Evolutionary conservation across 495 filamentous ascomycete species (phyloP).

Genomic region (Penicillium argentinense): DNA sequence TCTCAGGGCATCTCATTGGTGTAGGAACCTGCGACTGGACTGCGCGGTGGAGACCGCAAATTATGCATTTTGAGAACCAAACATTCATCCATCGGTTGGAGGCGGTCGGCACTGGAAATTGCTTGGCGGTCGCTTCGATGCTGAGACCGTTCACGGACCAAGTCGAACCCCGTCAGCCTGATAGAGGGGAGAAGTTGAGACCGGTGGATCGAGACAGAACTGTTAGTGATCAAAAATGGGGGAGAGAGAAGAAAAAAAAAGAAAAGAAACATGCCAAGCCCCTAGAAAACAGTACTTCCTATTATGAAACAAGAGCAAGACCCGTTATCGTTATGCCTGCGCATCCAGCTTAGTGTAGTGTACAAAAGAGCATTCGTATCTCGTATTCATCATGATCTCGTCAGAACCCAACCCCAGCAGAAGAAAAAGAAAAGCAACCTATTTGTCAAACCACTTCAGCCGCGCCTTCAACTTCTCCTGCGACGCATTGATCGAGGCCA

Average conservation of each 20-base stretch:
- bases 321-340: too few relatives aligned
- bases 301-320: too few relatives aligned
- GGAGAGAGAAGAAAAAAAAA: too few relatives aligned
- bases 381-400: slow-evolving; percentile 4
- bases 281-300: too few relatives aligned
- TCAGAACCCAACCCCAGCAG: neutral
- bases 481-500: slow-evolving; percentile 14
- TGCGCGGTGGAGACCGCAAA: slow-evolving; percentile 3
- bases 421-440: slow-evolving; percentile 4
- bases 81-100: neutral
- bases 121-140: neutral
- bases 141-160: too few relatives aligned
- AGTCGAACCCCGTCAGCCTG: too few relatives aligned
- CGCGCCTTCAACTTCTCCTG: slow-evolving; percentile 14
- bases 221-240: too few relatives aligned
- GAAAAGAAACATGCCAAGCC: too few relatives aligned
- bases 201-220: too few relatives aligned
- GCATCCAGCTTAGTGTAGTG: too few relatives aligned
- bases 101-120: neutral
- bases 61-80: neutral
- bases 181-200: too few relatives aligned
- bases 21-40: too few relatives aligned
- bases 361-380: neutral
- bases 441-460: slow-evolving; percentile 12
- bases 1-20: slow-evolving; percentile 12